phyloP scores from a whole-genome alignment of 345 rosid genomes.

The Odontarrhena argentea region DNA sequence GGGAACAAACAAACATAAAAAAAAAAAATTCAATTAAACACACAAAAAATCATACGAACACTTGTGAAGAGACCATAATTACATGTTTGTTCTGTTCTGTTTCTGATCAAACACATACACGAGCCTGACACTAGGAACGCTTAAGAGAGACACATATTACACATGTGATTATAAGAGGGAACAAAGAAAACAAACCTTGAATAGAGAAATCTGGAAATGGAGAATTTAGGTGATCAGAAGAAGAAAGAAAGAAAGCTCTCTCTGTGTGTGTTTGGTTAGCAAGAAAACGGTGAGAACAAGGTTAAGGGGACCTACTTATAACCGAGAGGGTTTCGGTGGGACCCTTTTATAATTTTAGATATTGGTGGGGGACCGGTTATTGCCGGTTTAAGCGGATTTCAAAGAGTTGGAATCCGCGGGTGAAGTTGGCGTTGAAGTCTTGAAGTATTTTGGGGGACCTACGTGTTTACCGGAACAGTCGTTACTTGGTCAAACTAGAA shows the following conservation, averaged over 20 bases:
- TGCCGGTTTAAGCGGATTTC: constrained; percentile 22
- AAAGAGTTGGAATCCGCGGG: constrained; percentile 2
- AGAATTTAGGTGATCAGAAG: neutral
- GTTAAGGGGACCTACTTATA: constrained; percentile 9
- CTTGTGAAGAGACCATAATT: too few relatives aligned
- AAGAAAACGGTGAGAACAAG: constrained; percentile 12
- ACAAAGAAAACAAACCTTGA: too few relatives aligned
- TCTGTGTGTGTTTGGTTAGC: neutral
- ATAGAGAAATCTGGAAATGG: neutral
- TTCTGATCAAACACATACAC: too few relatives aligned
- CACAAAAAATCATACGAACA: too few relatives aligned
- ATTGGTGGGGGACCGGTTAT: constrained; percentile 17
- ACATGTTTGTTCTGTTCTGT: too few relatives aligned
- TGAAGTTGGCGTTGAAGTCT: neutral
- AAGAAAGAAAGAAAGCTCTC: neutral
- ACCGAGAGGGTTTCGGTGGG: constrained; percentile 17
- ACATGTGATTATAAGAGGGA: too few relatives aligned
- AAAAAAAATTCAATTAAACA: too few relatives aligned
- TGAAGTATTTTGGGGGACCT: constrained; percentile 3
- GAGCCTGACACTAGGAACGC: too few relatives aligned
- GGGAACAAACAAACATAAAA: too few relatives aligned
- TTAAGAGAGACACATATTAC: too few relatives aligned
- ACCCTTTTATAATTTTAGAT: neutral
- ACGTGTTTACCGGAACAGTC: constrained; percentile 27
- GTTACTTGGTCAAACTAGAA: constrained; percentile 20